Conservation (phyloP, 805 yeast genomes). For the Metschnikowia cubensis region DNA sequence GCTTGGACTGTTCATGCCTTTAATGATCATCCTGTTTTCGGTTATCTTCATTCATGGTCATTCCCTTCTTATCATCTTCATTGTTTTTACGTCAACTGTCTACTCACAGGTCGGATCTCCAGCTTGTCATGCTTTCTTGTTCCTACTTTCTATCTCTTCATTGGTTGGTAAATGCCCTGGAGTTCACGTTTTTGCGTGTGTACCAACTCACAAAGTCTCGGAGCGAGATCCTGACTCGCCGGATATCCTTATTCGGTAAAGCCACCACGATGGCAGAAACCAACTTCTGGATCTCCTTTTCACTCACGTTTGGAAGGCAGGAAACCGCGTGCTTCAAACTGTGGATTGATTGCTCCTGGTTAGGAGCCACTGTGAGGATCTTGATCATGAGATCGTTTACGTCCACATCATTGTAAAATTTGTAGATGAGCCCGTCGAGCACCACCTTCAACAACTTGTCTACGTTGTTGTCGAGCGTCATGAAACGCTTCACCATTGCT, state of each 20-base stretch:
- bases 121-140: neutral
- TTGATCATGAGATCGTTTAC: conserved; percentile 71
- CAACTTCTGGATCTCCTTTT: conserved; percentile 64
- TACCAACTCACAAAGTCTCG: conserved; percentile 84
- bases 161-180: conserved; percentile 8
- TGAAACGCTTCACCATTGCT: conserved; percentile 46
- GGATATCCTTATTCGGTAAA: conserved; percentile 61
- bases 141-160: neutral
- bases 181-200: conserved; percentile 61
- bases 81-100: too few species aligned
- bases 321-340: conserved; percentile 62
- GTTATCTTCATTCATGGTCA: too few species aligned
- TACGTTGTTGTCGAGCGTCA: conserved; percentile 48
- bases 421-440: conserved; percentile 63
- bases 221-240: conserved; percentile 67
- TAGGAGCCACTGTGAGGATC: conserved; percentile 49
- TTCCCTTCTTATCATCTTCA: too few species aligned
- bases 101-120: neutral
- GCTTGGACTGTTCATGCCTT: too few species aligned
- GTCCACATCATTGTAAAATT: conserved; percentile 71
- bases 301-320: conserved; percentile 61
- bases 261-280: conserved; percentile 55
- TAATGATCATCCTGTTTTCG: too few species aligned
- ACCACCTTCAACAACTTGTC: conserved; percentile 49
- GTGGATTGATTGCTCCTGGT: conserved; percentile 37